A percentile compares a stretch with the other conserved stretches of the same genome.
These are phyloP conservation scores for Rhizopogon roseolus DNA, from an alignment of 768 basidiomycete species.

Conservation along the genomic window DNA sequence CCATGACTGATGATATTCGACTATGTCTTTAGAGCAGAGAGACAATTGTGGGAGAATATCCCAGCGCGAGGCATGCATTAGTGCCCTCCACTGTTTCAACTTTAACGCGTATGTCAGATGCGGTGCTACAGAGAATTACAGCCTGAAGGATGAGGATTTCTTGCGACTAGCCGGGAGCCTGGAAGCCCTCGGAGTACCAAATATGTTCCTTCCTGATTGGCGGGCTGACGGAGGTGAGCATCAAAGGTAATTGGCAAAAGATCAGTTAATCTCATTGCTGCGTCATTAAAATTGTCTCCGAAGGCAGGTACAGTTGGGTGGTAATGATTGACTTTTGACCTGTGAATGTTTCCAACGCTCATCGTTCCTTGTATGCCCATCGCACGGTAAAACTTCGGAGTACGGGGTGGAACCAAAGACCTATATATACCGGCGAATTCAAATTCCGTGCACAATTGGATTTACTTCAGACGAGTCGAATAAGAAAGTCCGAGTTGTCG, in stretches of 20 bases:
- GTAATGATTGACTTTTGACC: not conserved
- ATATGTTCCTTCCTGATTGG: constrained; percentile 56
- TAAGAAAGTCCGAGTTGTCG: too few species aligned
- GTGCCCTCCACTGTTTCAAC: constrained; percentile 7
- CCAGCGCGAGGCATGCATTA: constrained; percentile 51
- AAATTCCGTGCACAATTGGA: too few species aligned
- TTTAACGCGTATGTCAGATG: constrained; percentile 8
- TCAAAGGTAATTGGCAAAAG: not conserved
- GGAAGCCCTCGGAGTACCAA: constrained; percentile 65
- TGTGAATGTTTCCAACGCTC: too few species aligned
- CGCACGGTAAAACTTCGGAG: not conserved
- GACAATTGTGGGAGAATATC: constrained; percentile 61
- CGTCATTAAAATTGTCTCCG: constrained; percentile 49
- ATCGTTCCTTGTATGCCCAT: not conserved
- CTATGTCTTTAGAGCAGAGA: constrained; percentile 32
- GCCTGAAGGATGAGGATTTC: constrained; percentile 56
- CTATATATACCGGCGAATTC: too few species aligned
- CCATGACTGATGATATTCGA: not conserved
- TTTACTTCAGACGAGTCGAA: too few species aligned
- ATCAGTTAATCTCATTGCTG: constrained; percentile 1
- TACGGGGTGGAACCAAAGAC: not conserved
- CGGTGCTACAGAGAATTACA: constrained; percentile 35
- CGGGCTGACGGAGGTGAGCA: constrained; percentile 50
- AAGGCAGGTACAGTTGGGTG: constrained; percentile 40
- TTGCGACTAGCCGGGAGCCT: constrained; percentile 61